Conservation (phyloP, 2,329 filamentous ascomycete species). For the Colletotrichum orchidophilum region DNA sequence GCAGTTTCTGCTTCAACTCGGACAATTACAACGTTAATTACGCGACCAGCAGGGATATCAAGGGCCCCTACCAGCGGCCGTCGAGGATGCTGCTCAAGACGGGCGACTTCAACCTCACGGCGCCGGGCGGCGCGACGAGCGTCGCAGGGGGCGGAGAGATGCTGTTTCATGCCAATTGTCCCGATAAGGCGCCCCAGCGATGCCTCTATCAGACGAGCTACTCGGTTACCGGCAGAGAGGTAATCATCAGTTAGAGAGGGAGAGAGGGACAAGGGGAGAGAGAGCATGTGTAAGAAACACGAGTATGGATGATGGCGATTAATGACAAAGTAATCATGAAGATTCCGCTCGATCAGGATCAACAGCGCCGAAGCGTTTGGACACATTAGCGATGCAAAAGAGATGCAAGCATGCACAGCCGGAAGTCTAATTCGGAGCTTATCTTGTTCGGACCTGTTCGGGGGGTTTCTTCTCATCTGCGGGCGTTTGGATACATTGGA, state of each 20-base stretch:
- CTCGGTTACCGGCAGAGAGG: slow-evolving; percentile 25
- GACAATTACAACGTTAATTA: slow-evolving; percentile 68
- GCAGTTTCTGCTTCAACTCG: slow-evolving; percentile 66
- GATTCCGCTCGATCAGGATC: background rate
- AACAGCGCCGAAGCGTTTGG: background rate
- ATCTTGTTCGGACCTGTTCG: background rate
- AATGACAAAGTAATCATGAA: background rate
- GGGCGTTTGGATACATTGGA: slow-evolving; percentile 8
- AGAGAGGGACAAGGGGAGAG: background rate
- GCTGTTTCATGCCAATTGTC: slow-evolving; percentile 50
- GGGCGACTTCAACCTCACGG: slow-evolving; percentile 48
- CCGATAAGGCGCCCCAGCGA: slow-evolving; percentile 36
- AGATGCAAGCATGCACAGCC: background rate
- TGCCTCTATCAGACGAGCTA: slow-evolving; percentile 47
- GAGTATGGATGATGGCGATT: too few relatives aligned
- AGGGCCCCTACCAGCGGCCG: slow-evolving; percentile 49
- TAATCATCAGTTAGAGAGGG: slow-evolving; percentile 26
- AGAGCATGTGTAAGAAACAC: too few relatives aligned
- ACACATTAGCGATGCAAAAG: background rate
- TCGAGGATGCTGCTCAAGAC: slow-evolving; percentile 45
- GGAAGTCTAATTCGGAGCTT: background rate
- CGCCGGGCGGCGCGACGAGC: slow-evolving; percentile 53
- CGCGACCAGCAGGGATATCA: slow-evolving; percentile 54
- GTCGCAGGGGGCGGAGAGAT: slow-evolving; percentile 41
- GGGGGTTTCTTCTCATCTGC: slow-evolving; percentile 8